phyloP scores from a whole-genome alignment of 805 yeast genomes.

The Saturnispora mendoncae region DNA sequence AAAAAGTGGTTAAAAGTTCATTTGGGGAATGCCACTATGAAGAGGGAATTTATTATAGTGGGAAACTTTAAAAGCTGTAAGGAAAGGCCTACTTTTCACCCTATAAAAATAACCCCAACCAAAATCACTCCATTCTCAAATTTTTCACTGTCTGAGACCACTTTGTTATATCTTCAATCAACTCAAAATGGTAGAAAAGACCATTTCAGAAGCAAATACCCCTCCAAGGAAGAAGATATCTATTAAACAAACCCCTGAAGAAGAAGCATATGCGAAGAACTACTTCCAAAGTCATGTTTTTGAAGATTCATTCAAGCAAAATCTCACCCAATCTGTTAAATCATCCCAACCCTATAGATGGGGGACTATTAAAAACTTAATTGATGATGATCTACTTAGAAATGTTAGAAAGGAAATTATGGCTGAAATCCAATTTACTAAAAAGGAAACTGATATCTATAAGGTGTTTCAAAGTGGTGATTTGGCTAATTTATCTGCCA shows the following conservation, averaged over 20 bases:
- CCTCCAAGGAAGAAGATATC: constrained; percentile 16
- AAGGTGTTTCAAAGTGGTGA: constrained; percentile 87
- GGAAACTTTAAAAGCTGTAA: no score
- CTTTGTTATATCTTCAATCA: not conserved
- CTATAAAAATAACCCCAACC: no score
- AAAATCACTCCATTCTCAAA: no score
- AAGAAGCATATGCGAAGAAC: constrained; percentile 25
- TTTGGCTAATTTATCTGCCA: constrained; percentile 82
- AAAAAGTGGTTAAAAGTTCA: no score
- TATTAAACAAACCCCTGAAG: constrained; percentile 28
- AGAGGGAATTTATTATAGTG: no score
- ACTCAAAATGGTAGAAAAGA: constrained; percentile 1
- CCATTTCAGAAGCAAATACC: not conserved
- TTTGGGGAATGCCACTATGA: no score
- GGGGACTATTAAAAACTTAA: constrained; percentile 71
- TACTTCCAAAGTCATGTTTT: constrained; percentile 27
- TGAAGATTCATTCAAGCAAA: constrained; percentile 31
- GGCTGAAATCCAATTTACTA: constrained; percentile 77
- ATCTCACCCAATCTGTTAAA: constrained; percentile 36
- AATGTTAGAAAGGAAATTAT: constrained; percentile 80
- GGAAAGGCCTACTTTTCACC: no score
- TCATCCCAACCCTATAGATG: constrained; percentile 75
- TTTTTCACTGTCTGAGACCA: no score
- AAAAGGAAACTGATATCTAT: constrained; percentile 94
- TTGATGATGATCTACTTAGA: constrained; percentile 69